Evolutionary conservation across 2,329 filamentous ascomycete genomes (phyloP).

Genomic region (Apiospora pterosperma): DNA sequence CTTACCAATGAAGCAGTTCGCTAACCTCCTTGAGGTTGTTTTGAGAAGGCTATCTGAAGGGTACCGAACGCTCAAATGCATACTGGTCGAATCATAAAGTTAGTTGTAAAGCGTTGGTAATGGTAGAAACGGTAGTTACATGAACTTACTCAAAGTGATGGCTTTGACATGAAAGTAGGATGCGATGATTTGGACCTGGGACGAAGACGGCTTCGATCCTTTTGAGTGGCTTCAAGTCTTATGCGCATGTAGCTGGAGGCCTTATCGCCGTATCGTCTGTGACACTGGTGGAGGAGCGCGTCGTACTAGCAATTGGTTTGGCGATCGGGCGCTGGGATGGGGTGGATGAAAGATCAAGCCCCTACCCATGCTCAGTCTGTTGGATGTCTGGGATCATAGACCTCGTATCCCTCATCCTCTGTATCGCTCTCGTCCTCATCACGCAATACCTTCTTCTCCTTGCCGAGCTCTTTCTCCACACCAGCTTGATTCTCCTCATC

Average conservation of each 20-base stretch:
- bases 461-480: slow-evolving; percentile 15
- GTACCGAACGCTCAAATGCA: not conserved
- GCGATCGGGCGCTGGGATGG: not conserved
- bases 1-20: no score
- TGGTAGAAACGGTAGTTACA: not conserved
- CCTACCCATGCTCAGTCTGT: slow-evolving; percentile 48
- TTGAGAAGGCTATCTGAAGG: no score
- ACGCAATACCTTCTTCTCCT: slow-evolving; percentile 20
- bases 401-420: slow-evolving; percentile 69
- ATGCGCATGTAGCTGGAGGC: not conserved
- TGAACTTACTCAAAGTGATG: not conserved
- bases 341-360: no score
- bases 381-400: slow-evolving; percentile 59
- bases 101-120: not conserved
- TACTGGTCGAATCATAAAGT: not conserved
- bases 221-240: not conserved
- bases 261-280: not conserved
- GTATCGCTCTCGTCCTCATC: slow-evolving; percentile 55
- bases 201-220: not conserved
- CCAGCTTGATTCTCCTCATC: slow-evolving; percentile 32
- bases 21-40: no score
- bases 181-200: not conserved
- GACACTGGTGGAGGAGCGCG: not conserved
- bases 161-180: not conserved
- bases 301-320: not conserved